A percentile compares a stretch with the other conserved stretches of the same genome.
phyloP scores from a whole-genome alignment of 495 filamentous ascomycete genomes.

The Staphylotrichum tortipilum region DNA sequence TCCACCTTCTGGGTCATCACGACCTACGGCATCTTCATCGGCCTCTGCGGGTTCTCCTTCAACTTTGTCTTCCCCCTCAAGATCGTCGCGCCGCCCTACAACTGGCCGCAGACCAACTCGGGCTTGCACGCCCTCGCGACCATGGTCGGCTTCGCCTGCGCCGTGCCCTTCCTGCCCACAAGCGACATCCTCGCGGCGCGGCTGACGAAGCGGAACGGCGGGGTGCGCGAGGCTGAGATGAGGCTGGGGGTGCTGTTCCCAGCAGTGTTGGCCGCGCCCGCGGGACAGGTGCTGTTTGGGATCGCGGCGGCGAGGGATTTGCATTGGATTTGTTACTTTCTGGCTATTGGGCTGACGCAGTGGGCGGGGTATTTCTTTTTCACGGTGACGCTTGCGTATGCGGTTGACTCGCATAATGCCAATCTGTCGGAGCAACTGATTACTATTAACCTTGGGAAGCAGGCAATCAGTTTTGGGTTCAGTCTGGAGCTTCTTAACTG shows the following conservation, averaged over 20 bases:
- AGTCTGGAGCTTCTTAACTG: slow-evolving; percentile 30
- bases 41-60: slow-evolving; percentile 27
- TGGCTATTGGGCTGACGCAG: slow-evolving; percentile 49
- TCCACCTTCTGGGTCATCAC: slow-evolving; percentile 50
- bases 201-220: slow-evolving; percentile 48
- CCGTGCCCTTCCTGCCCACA: slow-evolving; percentile 39
- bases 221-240: slow-evolving; percentile 66
- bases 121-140: slow-evolving; percentile 51
- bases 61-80: slow-evolving; percentile 54
- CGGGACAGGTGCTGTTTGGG: slow-evolving; percentile 54
- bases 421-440: slow-evolving; percentile 53
- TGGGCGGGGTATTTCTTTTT: slow-evolving; percentile 31
- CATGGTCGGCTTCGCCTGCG: slow-evolving; percentile 45
- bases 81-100: slow-evolving; percentile 42
- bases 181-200: slow-evolving; percentile 52
- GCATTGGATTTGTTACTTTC: slow-evolving; percentile 51
- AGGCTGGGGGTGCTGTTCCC: slow-evolving; percentile 54
- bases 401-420: slow-evolving; percentile 57
- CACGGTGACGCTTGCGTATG: slow-evolving; percentile 33
- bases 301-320: slow-evolving; percentile 51
- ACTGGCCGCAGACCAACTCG: slow-evolving; percentile 39
- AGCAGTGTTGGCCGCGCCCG: slow-evolving; percentile 47
- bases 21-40: slow-evolving; percentile 33
- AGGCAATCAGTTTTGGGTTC: slow-evolving; percentile 40
- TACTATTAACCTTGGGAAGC: slow-evolving; percentile 54